Evolutionary conservation across 179 eudicot species (phyloP).

Genomic region (Pouteria campechiana): DNA sequence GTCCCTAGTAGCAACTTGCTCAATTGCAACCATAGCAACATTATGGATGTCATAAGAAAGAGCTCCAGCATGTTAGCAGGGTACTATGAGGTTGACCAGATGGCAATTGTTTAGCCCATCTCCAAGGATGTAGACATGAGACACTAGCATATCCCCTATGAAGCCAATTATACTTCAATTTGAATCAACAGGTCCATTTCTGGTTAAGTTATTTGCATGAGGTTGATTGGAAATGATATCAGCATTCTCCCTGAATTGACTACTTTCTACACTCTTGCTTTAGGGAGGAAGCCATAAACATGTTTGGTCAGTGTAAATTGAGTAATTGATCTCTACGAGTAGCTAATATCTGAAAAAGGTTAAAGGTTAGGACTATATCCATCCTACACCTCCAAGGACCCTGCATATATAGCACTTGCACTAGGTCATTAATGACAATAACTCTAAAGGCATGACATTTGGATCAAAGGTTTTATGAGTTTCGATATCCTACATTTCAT

Average conservation of each 20-base stretch:
- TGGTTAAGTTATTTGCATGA: constrained; percentile 9
- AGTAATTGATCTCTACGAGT: too few species aligned
- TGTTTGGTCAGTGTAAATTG: too few species aligned
- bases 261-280: constrained; percentile 5
- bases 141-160: constrained; percentile 17
- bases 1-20: constrained; percentile 73
- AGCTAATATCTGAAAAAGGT: too few species aligned
- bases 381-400: too few species aligned
- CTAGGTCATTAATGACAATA: too few species aligned
- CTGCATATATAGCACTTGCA: too few species aligned
- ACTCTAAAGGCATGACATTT: too few species aligned
- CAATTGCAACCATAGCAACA: constrained; percentile 88
- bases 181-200: constrained; percentile 3
- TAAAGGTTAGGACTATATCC: too few species aligned
- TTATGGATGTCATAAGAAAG: constrained; percentile 69
- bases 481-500: too few species aligned
- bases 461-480: too few species aligned
- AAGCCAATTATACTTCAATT: constrained; percentile 10
- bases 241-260: constrained; percentile 8
- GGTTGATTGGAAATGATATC: constrained; percentile 15
- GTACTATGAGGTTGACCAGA: constrained; percentile 12
- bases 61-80: too few species aligned
- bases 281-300: constrained; percentile 16
- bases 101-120: constrained; percentile 55
- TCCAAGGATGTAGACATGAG: constrained; percentile 70